Conservation (phyloP, 345 rosid genomes). For the Carallia brachiata region DNA sequence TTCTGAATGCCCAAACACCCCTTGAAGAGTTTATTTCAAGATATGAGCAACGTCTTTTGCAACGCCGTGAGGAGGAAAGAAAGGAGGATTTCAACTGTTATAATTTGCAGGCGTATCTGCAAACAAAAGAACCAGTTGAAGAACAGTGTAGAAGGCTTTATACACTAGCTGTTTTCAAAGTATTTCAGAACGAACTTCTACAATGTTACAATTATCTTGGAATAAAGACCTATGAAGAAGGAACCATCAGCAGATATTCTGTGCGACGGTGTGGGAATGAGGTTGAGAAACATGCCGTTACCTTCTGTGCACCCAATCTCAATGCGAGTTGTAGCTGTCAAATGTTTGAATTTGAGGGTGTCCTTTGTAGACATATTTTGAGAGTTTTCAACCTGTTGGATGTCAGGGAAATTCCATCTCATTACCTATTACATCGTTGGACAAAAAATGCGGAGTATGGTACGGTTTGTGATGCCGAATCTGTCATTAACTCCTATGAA, state of each 20-base stretch:
- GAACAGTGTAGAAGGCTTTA: slow-evolving; percentile 81
- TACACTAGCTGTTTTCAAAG: slow-evolving; percentile 63
- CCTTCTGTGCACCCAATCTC: slow-evolving; percentile 58
- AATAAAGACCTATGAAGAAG: slow-evolving; percentile 70
- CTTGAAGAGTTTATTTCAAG: slow-evolving; percentile 55
- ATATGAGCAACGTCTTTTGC: slow-evolving; percentile 68
- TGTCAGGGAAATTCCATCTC: slow-evolving; percentile 68
- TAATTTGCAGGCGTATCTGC: slow-evolving; percentile 61
- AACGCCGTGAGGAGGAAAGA: slow-evolving; percentile 67
- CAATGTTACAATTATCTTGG: slow-evolving; percentile 64
- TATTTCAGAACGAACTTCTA: slow-evolving; percentile 74
- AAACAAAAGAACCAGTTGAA: slow-evolving; percentile 78
- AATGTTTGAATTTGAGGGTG: slow-evolving; percentile 89
- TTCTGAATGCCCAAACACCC: slow-evolving; percentile 54
- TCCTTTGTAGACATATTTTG: slow-evolving; percentile 74
- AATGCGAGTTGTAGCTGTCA: slow-evolving; percentile 78
- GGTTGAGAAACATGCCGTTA: slow-evolving; percentile 61
- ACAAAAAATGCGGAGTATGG: slow-evolving; percentile 77
- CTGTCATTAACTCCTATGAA: slow-evolving; percentile 59
- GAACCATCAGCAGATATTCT: slow-evolving; percentile 59
- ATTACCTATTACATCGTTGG: slow-evolving; percentile 78
- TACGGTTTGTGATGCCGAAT: slow-evolving; percentile 48
- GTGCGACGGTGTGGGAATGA: slow-evolving; percentile 72
- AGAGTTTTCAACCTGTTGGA: slow-evolving; percentile 71
- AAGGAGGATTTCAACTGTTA: slow-evolving; percentile 78